A percentile compares a stretch with the other conserved stretches of the same genome.
These are phyloP conservation scores for Pestalotiopsis sp. DNA, from an alignment of 2,329 filamentous ascomycete genomes.

Conservation along the genomic window DNA sequence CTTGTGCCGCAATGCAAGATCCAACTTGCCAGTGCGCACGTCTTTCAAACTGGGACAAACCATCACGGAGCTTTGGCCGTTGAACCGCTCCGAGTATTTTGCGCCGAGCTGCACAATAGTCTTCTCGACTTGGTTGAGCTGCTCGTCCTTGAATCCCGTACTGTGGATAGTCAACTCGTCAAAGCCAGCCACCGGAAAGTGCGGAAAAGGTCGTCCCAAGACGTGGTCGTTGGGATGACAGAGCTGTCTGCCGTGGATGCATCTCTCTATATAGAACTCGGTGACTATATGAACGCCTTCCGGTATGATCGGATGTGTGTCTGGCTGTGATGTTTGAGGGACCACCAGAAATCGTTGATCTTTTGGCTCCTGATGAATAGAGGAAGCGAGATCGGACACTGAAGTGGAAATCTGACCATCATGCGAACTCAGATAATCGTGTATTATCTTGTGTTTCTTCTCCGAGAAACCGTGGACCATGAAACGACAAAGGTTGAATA, in stretches of 20 bases:
- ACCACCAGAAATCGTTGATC: slow-evolving; percentile 56
- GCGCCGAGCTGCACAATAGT: slow-evolving; percentile 77
- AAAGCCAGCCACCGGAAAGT: slow-evolving; percentile 73
- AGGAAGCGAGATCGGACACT: slow-evolving; percentile 42
- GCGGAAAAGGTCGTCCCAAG: slow-evolving; percentile 76
- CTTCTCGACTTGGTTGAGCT: slow-evolving; percentile 83
- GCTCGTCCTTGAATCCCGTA: slow-evolving; percentile 81
- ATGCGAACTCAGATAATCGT: slow-evolving; percentile 50
- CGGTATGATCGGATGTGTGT: slow-evolving; percentile 44
- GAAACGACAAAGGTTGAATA: slow-evolving; percentile 62
- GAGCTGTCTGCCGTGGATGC: slow-evolving; percentile 75
- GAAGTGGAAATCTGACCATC: slow-evolving; percentile 48
- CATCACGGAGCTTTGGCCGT: slow-evolving; percentile 72
- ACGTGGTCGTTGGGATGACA: slow-evolving; percentile 71
- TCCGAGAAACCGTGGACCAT: slow-evolving; percentile 62
- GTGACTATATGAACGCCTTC: slow-evolving; percentile 64
- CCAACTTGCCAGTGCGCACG: slow-evolving; percentile 75
- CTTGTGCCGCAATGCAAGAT: slow-evolving; percentile 72
- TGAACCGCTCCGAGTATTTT: slow-evolving; percentile 78
- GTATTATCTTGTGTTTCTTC: slow-evolving; percentile 51
- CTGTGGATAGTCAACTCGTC: slow-evolving; percentile 73
- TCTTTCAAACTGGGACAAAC: slow-evolving; percentile 65
- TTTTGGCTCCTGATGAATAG: slow-evolving; percentile 25
- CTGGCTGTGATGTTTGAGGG: slow-evolving; percentile 52
- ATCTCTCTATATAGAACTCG: slow-evolving; percentile 92